These are phyloP conservation scores for Lasiodiplodia gonubiensis DNA, from an alignment of 2,329 filamentous ascomycete genomes.

Conservation along the genomic window DNA sequence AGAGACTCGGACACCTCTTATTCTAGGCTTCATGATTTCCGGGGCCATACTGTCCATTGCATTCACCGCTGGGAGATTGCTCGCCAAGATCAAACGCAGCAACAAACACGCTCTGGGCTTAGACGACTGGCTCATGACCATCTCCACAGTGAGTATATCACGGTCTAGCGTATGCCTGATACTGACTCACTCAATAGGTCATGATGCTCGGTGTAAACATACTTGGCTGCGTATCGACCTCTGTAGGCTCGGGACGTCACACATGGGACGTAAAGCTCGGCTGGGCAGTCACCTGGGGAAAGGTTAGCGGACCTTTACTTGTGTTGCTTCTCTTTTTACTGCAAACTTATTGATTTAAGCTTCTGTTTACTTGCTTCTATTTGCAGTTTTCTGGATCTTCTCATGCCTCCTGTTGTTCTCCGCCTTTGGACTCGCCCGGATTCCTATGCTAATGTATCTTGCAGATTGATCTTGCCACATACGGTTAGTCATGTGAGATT, in stretches of 20 bases:
- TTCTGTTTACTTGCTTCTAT: background rate
- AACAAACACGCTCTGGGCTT: conserved; percentile 35
- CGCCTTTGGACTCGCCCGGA: conserved; percentile 30
- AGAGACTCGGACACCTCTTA: conserved; percentile 34
- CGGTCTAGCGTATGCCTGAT: too few species aligned
- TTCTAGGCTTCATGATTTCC: conserved; percentile 37
- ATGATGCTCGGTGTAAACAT: conserved; percentile 36
- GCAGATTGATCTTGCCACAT: conserved; percentile 27
- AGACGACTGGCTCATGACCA: conserved; percentile 40
- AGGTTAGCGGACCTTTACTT: conserved; percentile 12
- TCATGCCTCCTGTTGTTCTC: background rate
- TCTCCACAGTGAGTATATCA: conserved; percentile 34
- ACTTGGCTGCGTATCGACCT: conserved; percentile 38
- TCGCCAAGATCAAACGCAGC: conserved; percentile 36
- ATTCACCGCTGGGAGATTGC: conserved; percentile 29
- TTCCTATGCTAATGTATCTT: conserved; percentile 33
- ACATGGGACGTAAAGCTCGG: conserved; percentile 33
- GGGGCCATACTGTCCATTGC: conserved; percentile 31
- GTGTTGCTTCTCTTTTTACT: background rate
- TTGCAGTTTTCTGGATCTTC: background rate
- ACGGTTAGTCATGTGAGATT: background rate
- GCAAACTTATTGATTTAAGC: conserved; percentile 9
- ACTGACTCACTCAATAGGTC: conserved; percentile 1
- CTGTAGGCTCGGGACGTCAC: conserved; percentile 40
- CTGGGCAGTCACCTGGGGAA: conserved; percentile 22